Base-by-base conservation (phyloP, 768 basidiomycete genomes). In the Calocybe cyanea region DNA sequence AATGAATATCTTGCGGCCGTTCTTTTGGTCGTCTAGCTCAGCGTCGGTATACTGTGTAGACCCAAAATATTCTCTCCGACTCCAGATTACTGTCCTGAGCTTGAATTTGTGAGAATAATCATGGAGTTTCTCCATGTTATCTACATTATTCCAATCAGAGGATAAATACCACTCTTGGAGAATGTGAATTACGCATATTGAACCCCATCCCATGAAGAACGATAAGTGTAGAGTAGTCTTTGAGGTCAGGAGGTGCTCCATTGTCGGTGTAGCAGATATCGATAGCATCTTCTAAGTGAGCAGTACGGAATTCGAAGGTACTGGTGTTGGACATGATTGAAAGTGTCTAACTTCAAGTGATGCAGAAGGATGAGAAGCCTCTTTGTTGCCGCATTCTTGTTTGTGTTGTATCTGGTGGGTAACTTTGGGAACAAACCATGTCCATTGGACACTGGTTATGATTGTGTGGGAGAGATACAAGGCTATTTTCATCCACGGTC, bases 221-320 rank as follows among this genome's bases (percentile, higher is more conserved):
- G 6, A 71, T 43, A 9, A 71, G 36, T 1, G 68, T 71, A 1
- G 66, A 68, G 45, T 70, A 71, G 43, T 64, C 56, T 14, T 31
- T 23, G 9, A 62, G 58, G 17, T 44, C 25, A 0, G 56, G 54
- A 10, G 60, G 55, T 13, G 65, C 53, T 3, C 70, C 70, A 38
- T 61, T 66, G 51, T 70, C 70, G 21, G 57, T 60, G 47, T 58
- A 70, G 38, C 43, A 59, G 7, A 69, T 53, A 11, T 63, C 48
- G 33, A 55, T 58, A 4, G 61, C 67, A 11, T 30, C 32, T n/a
- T 39, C 17, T 15, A 51, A 24, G 11, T 51, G 50, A 15, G 41
- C 45, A 24, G 30, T 51, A 17, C 46, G 38, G 2, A 42, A 44
- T 24, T 28, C 30, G 15, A 36, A 8, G 11, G 25, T 28, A 19